Conservation (phyloP, 2,329 filamentous ascomycete genomes). For the Tolypocladium tundrense region DNA sequence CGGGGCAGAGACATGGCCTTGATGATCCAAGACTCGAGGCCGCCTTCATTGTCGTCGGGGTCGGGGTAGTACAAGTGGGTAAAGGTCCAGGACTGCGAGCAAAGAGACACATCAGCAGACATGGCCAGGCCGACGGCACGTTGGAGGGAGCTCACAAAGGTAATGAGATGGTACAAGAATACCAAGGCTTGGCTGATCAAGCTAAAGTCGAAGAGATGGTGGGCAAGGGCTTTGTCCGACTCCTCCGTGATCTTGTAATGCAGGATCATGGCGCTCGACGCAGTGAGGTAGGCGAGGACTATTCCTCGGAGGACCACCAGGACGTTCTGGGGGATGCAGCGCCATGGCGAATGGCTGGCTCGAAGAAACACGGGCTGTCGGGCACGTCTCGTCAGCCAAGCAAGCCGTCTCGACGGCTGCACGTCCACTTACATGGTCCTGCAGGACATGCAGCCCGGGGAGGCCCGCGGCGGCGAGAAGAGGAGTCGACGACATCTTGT, state of each 20-base stretch:
- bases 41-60: conserved; percentile 23
- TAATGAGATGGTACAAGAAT: conserved; percentile 34
- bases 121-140: not conserved
- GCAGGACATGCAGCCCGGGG: conserved; percentile 21
- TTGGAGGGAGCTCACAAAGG: conserved; percentile 29
- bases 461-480: conserved; percentile 20
- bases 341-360: conserved; percentile 41
- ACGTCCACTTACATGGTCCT: conserved; percentile 20
- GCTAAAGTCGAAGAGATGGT: conserved; percentile 39
- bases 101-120: not conserved
- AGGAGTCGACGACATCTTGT: conserved; percentile 22
- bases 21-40: conserved; percentile 25
- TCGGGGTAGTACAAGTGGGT: conserved; percentile 40
- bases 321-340: conserved; percentile 31
- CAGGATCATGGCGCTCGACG: conserved; percentile 28
- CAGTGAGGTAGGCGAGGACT: conserved; percentile 32
- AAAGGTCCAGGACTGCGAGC: conserved; percentile 37
- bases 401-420: too few relatives aligned
- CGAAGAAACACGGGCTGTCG: conserved; percentile 38
- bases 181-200: conserved; percentile 31
- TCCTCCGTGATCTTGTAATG: conserved; percentile 34
- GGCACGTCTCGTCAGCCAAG: conserved; percentile 5
- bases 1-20: conserved; percentile 33
- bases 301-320: conserved; percentile 33
- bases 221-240: conserved; percentile 27